Evolutionary conservation across 805 yeast genomes (phyloP).

Genomic region (Myxozyma geophila): DNA sequence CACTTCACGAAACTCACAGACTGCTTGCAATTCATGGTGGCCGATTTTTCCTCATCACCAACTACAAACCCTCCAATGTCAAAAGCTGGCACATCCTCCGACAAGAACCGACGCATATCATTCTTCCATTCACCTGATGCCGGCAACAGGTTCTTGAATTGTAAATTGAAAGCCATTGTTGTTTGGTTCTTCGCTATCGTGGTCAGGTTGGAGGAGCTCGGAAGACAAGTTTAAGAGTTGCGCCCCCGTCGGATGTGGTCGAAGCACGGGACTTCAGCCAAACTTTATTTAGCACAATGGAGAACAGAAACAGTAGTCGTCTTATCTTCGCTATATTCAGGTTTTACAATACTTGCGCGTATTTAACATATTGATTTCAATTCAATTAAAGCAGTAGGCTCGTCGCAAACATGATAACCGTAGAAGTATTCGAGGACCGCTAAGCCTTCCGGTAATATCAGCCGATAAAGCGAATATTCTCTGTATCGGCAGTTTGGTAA

Average conservation of each 20-base stretch:
- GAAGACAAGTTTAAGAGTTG: background rate
- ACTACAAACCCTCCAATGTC: slow-evolving; percentile 96
- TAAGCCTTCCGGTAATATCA: no score
- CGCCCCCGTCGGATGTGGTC: background rate
- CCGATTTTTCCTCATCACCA: slow-evolving; percentile 72
- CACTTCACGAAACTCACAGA: slow-evolving; percentile 38
- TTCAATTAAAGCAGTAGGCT: background rate
- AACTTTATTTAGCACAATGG: background rate
- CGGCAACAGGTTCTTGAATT: slow-evolving; percentile 64
- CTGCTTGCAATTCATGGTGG: slow-evolving; percentile 80
- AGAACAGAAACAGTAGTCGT: no score
- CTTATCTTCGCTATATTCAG: background rate
- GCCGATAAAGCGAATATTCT: no score
- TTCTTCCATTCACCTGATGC: slow-evolving; percentile 79
- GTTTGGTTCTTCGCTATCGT: background rate
- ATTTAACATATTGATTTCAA: no score
- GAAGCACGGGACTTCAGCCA: background rate
- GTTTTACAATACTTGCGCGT: background rate
- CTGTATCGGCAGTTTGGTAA: no score
- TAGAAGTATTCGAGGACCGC: no score
- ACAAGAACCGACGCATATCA: slow-evolving; percentile 72
- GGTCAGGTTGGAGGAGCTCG: no score
- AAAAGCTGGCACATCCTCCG: slow-evolving; percentile 90
- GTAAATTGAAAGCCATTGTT: slow-evolving; percentile 8
- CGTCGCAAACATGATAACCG: no score